Base-by-base conservation (phyloP, 1,284 basidiomycete species). In the Microbotryum lychnidis-dioicae region DNA sequence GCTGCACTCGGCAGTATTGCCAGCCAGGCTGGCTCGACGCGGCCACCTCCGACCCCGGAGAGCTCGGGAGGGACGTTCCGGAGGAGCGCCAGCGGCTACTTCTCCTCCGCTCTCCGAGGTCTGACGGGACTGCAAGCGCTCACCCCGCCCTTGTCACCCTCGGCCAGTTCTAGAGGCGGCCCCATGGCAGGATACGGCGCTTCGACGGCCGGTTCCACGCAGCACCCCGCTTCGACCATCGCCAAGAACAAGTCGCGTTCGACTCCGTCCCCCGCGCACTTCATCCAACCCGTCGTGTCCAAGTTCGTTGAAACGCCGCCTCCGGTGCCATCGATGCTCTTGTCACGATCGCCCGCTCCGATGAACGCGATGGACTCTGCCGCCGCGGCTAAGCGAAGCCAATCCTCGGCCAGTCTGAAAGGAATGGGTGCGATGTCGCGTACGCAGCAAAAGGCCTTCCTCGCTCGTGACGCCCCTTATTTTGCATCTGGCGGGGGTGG, bases 371-470 rank as follows among this genome's bases (percentile, higher is more conserved):
- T 42, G 37, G 12, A 42, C 12, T 42, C 12, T 42, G 12, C 37
- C 37, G 37, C 37, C 37, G 37, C 37, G 12, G 37, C 37, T 3
- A 42, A 42, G 37, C 37, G 37, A 42, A 18, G 16, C 37, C 14
- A 18, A 18, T 61, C 63, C 12, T 58, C 63, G 7, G 61, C 61
- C 9, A 53, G 51, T 33, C 51, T 53, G n/a, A 53, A 33, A 27
- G 37, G 37, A 6, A 42, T 42, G 37, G 53, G 54, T 25, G 60
- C 67, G 8, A 64, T 68, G 57, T 63, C 61, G 27, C 61, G 67
- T 3, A 68, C 67, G 25, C 67, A 68, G 55, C 67, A 68, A 37
- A 68, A 68, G 50, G 67, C 67, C 6, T 56, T 68, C 23, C 60
- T 68, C 23, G 67, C 67, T 8, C 62, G 67, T 6, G 67, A 68